Percentiles rank a stretch among this genome's conserved stretches.
These are phyloP conservation scores for Stromatinia cepivora DNA, from an alignment of 2,329 filamentous ascomycete genomes.

Conservation along the genomic window DNA sequence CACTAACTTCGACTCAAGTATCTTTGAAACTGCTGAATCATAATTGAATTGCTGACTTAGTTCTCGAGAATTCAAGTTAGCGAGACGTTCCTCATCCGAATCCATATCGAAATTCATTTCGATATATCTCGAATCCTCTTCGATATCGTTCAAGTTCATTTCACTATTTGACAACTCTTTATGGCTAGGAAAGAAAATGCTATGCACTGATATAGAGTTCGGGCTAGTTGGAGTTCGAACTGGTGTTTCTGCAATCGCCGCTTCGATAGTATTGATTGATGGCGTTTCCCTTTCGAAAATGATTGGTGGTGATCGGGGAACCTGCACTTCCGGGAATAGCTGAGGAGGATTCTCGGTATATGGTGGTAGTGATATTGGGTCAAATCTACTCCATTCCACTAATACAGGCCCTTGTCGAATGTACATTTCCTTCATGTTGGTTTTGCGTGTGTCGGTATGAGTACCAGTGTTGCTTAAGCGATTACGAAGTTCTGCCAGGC, in stretches of 20 bases:
- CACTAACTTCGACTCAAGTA: constrained; percentile 1
- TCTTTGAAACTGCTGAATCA: background rate
- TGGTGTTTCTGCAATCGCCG: constrained; percentile 1
- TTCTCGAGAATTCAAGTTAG: constrained; percentile 12
- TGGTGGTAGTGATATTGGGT: background rate
- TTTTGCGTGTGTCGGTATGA: background rate
- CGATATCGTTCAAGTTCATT: background rate
- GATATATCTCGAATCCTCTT: background rate
- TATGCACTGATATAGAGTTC: background rate
- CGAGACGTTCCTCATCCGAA: constrained; percentile 15
- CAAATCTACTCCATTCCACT: background rate
- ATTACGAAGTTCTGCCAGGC: background rate
- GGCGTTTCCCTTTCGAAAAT: background rate
- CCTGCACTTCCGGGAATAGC: constrained; percentile 12
- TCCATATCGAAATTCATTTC: background rate
- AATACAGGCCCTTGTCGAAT: background rate
- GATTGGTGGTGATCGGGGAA: constrained; percentile 1
- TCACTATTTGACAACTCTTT: background rate
- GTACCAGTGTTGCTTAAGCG: background rate
- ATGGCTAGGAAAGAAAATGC: background rate
- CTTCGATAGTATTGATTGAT: background rate
- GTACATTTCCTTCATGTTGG: background rate
- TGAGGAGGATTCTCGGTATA: background rate
- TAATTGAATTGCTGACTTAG: constrained; percentile 9
- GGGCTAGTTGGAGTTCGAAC: background rate